Evolutionary conservation across 2,329 filamentous ascomycete species (phyloP).

Genomic region (Phyllosticta paracitricarpa): DNA sequence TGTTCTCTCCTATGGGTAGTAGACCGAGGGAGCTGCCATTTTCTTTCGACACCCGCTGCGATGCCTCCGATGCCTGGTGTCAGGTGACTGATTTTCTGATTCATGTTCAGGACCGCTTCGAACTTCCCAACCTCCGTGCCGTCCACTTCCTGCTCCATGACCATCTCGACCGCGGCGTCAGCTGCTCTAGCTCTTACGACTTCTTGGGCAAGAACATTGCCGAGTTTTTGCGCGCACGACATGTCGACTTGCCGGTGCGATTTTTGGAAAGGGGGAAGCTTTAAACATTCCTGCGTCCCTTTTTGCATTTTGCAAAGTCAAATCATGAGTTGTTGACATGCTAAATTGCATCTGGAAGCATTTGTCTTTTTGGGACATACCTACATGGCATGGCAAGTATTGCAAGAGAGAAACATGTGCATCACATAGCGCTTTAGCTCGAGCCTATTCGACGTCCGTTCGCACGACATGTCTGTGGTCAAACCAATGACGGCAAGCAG

Average conservation of each 20-base stretch:
- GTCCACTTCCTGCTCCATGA: slow-evolving; percentile 38
- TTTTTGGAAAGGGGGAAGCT: slow-evolving; percentile 34
- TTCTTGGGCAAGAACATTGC: slow-evolving; percentile 37
- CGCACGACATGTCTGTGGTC: not conserved
- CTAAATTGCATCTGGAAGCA: not conserved
- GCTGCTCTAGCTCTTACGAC: slow-evolving; percentile 35
- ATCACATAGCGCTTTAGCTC: not conserved
- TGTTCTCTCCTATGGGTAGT: too few relatives aligned
- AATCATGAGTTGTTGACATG: not conserved
- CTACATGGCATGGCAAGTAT: not conserved
- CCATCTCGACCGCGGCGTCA: slow-evolving; percentile 36
- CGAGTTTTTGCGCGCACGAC: slow-evolving; percentile 37
- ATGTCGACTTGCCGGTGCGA: slow-evolving; percentile 35
- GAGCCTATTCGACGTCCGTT: not conserved
- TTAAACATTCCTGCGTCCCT: slow-evolving; percentile 12
- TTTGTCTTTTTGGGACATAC: not conserved
- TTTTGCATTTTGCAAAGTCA: not conserved
- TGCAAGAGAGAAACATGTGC: not conserved
- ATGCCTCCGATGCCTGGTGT: too few relatives aligned
- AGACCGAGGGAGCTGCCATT: too few relatives aligned
- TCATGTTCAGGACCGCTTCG: slow-evolving; percentile 23
- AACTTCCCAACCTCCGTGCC: slow-evolving; percentile 28
- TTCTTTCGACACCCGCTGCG: too few relatives aligned
- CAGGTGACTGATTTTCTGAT: not conserved
- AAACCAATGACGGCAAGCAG: not conserved